phyloP scores from a whole-genome alignment of 345 rosid genomes.

The Melastoma malabathricum region DNA sequence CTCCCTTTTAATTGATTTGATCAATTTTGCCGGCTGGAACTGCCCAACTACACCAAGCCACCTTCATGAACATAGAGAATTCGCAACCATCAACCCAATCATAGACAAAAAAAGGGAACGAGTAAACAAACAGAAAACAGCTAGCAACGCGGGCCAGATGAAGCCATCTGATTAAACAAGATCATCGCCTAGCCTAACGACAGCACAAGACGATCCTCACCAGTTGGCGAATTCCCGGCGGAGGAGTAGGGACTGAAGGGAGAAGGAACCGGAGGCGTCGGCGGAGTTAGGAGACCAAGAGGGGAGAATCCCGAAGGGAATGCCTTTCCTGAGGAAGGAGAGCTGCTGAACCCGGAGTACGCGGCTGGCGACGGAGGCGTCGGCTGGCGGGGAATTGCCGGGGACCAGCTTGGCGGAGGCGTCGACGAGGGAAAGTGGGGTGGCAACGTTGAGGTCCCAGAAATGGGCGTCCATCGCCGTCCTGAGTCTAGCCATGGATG shows the following conservation, averaged over 20 bases:
- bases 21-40: constrained; percentile 63
- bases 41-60: constrained; percentile 75
- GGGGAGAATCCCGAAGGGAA: constrained; percentile 76
- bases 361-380: constrained; percentile 54
- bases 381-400: constrained; percentile 57
- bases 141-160: background rate
- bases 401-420: constrained; percentile 62
- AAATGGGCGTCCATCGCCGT: constrained; percentile 72
- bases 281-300: constrained; percentile 36
- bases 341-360: constrained; percentile 81
- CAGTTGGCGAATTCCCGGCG: constrained; percentile 38
- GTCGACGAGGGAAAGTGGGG: constrained; percentile 43
- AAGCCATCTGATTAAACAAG: too few species aligned
- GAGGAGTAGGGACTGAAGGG: constrained; percentile 57
- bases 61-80: constrained; percentile 17
- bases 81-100: background rate
- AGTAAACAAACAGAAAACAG: background rate
- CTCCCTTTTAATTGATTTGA: constrained; percentile 44
- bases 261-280: constrained; percentile 51
- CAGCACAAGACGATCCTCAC: constrained; percentile 17
- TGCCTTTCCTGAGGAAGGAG: constrained; percentile 48
- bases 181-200: too few species aligned
- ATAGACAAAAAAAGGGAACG: background rate
- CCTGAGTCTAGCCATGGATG: constrained; percentile 49
- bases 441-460: constrained; percentile 64